phyloP scores from a whole-genome alignment of 2,329 filamentous ascomycete genomes.

The Ciborinia camelliae region DNA sequence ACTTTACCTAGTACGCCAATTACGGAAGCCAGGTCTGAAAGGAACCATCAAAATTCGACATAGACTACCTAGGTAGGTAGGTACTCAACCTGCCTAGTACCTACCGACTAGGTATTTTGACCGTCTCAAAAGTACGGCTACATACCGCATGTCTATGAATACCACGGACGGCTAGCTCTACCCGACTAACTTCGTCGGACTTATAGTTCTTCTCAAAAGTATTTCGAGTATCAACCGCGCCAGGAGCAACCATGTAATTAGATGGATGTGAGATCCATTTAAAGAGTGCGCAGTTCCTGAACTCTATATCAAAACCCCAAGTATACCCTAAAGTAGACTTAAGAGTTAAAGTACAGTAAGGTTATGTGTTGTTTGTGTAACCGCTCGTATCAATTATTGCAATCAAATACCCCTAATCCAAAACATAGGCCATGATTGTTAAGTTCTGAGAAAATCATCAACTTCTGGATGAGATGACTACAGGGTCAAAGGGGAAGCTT shows the following conservation, averaged over 20 bases:
- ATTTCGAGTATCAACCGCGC: too few relatives aligned
- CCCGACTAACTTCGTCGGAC: not conserved
- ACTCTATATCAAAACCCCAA: not conserved
- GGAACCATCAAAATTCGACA: not conserved
- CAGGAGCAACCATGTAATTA: not conserved
- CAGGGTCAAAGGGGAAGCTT: conserved; percentile 1
- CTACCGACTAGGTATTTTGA: not conserved
- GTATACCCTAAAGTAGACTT: not conserved
- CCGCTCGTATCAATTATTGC: not conserved
- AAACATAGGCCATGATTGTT: not conserved
- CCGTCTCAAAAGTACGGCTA: too few relatives aligned
- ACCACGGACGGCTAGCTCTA: not conserved
- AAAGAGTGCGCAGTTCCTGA: not conserved
- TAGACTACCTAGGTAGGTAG: not conserved
- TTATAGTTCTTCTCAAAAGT: not conserved
- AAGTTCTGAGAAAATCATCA: not conserved
- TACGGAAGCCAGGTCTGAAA: not conserved
- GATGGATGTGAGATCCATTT: not conserved
- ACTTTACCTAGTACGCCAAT: not conserved
- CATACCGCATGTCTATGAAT: too few relatives aligned
- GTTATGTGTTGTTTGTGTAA: not conserved
- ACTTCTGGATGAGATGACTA: conserved; percentile 7
- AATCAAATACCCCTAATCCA: not conserved
- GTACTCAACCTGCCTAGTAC: too few relatives aligned
- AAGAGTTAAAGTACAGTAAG: not conserved